phyloP scores from a whole-genome alignment of 208 protist genomes.

The Spongospora subterranea region DNA sequence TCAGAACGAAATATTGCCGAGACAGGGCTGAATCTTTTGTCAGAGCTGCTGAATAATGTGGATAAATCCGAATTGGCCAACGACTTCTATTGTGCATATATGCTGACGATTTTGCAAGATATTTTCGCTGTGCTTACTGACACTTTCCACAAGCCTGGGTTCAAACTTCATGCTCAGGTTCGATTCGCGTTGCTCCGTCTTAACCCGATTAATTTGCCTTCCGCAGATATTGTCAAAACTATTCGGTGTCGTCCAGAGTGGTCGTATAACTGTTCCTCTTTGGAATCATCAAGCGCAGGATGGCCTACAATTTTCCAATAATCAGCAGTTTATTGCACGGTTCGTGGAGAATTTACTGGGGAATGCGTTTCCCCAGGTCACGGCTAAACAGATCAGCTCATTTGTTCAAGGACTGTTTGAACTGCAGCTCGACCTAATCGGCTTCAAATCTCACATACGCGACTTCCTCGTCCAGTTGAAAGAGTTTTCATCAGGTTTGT shows the following conservation, averaged over 20 bases:
- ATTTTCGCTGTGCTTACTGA: conserved; percentile 80
- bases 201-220: not conserved
- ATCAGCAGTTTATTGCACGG: conserved; percentile 74
- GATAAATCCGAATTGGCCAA: conserved; percentile 66
- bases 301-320: conserved; percentile 65
- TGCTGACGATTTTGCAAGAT: conserved; percentile 23
- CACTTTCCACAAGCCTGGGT: conserved; percentile 79
- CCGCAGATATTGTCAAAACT: conserved; percentile 67
- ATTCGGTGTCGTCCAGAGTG: conserved; percentile 75
- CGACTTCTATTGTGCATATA: not conserved
- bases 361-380: conserved; percentile 78
- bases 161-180: conserved; percentile 73
- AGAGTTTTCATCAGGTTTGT: conserved; percentile 56
- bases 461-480: conserved; percentile 81
- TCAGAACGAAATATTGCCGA: conserved; percentile 90
- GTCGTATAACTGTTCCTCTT: conserved; percentile 73
- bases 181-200: conserved; percentile 5
- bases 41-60: conserved; percentile 85
- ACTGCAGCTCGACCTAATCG: conserved; percentile 65
- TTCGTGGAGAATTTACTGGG: conserved; percentile 72
- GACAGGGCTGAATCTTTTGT: conserved; percentile 84
- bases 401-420: conserved; percentile 69
- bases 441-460: conserved; percentile 79
- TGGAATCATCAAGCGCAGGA: conserved; percentile 27
- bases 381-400: not conserved